Evolutionary conservation across 305 asterid species (phyloP), one percentile per base, ranked within the genome.

Genomic region (Fraxinus sp.): DNA sequence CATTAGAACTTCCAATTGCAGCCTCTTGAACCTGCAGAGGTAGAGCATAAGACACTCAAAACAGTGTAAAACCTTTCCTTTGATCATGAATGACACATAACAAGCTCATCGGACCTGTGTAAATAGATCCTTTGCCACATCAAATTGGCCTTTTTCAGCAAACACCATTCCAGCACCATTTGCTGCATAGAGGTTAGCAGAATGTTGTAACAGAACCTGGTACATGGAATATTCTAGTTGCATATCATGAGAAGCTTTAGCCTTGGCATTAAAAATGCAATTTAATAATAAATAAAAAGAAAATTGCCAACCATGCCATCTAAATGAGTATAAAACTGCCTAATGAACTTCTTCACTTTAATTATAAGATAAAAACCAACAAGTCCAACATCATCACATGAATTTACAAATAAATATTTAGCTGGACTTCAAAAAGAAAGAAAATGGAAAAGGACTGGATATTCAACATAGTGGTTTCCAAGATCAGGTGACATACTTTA

Each of bases 151-250:
- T 82, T 90, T 95, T 88, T 94, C 99, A 26, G 99, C 97, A 83
- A 91, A 90, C 72, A 94, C 97, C 94, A 95, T 91, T 77, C 97
- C 99, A 80, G 99, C 96, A 7, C 99, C 99, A 88, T 95, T 95
- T 59, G 99, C 99, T 84, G 99, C 99, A 91, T 94, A 95, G 71
- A 95, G 94, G 87, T 92, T 95, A 86, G 93, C 92, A 84, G 93
- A 85, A 86, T 92, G 98, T 90, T 89, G 93, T 75, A 89, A 85
- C 87, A 95, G 93, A 88, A 95, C 97, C 99, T 95, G 89, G 83
- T 77, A 70, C 75, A 88, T 79, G 64, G 82, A 79, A 86, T 86
- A 62, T 81, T 82, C 3, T 70, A 77, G 78, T 49, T 62, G 49
- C 72, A 81, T 72, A 71, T 80, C 82, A 82, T 5, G 83, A 32